phyloP scores from a whole-genome alignment of 495 filamentous ascomycete species.

The Ramalina peruviana region DNA sequence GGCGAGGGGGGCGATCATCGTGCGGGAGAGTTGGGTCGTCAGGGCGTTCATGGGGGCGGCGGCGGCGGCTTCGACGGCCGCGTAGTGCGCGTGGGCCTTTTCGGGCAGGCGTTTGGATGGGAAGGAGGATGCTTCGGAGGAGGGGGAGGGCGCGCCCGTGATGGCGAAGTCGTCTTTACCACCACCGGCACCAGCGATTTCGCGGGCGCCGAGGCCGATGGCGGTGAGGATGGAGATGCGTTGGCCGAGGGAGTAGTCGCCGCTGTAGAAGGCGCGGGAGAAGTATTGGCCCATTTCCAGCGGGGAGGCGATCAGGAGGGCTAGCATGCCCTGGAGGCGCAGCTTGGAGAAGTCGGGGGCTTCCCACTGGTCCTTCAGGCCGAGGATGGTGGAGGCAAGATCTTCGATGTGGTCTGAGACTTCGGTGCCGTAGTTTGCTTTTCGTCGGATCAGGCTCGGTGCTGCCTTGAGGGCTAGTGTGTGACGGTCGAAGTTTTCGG shows the following conservation, averaged over 20 bases:
- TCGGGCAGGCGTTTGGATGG: conserved; percentile 61
- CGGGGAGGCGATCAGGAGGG: conserved; percentile 63
- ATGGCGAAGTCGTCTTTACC: conserved; percentile 39
- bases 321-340: conserved; percentile 71
- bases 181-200: conserved; percentile 69
- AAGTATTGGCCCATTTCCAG: conserved; percentile 71
- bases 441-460: conserved; percentile 69
- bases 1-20: conserved; percentile 69
- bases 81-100: conserved; percentile 36
- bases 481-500: conserved; percentile 72
- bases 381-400: conserved; percentile 58
- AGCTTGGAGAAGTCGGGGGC: conserved; percentile 63
- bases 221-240: conserved; percentile 67
- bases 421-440: conserved; percentile 76
- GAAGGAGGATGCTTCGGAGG: conserved; percentile 38
- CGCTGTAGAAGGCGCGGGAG: conserved; percentile 72
- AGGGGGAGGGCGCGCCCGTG: conserved; percentile 22
- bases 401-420: conserved; percentile 73
- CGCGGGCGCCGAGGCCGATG: conserved; percentile 71
- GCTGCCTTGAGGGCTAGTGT: conserved; percentile 65
- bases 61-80: conserved; percentile 20
- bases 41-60: conserved; percentile 42
- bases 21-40: conserved; percentile 35
- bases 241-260: conserved; percentile 78
- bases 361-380: conserved; percentile 68